phyloP scores from a whole-genome alignment of 108 stramenopile genomes.

The Craspedostauros australis region DNA sequence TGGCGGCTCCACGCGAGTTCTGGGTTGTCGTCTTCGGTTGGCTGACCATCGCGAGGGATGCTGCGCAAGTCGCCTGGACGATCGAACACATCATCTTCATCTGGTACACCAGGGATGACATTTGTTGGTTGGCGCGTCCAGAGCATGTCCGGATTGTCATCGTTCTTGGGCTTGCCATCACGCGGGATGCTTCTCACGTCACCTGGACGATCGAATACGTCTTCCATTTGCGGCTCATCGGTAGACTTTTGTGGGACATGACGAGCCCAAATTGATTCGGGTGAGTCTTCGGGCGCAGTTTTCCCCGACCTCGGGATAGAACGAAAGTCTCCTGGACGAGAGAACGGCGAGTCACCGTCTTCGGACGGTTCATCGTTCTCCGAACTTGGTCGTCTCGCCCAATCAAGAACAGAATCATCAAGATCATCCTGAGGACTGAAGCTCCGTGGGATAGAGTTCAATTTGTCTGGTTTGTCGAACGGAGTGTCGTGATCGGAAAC shows the following conservation, averaged over 20 bases:
- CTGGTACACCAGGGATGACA: constrained; percentile 2
- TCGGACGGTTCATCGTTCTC: not conserved
- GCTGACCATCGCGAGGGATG: too few species aligned
- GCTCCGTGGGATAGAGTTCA: constrained; percentile 8
- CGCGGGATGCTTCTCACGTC: constrained; percentile 22
- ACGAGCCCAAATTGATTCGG: too few species aligned
- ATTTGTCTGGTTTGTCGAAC: constrained; percentile 10
- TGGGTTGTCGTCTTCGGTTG: not conserved
- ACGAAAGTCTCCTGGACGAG: too few species aligned
- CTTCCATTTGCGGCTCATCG: too few species aligned
- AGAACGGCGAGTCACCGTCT: not conserved
- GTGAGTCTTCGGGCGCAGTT: too few species aligned
- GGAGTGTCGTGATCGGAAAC: constrained; percentile 12
- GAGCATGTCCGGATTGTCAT: constrained; percentile 9
- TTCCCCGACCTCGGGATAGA: too few species aligned
- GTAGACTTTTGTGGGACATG: too few species aligned
- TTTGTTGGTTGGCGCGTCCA: constrained; percentile 10
- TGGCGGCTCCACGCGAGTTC: too few species aligned
- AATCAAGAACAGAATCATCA: not conserved
- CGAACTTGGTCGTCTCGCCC: not conserved
- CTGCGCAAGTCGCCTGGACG: not conserved
- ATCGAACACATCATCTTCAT: constrained; percentile 9
- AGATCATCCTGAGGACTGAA: not conserved
- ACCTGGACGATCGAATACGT: constrained; percentile 7
- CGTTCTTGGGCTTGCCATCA: constrained; percentile 10